phyloP scores from a whole-genome alignment of 2,329 filamentous ascomycete species.

The Fusarium dlaminii region DNA sequence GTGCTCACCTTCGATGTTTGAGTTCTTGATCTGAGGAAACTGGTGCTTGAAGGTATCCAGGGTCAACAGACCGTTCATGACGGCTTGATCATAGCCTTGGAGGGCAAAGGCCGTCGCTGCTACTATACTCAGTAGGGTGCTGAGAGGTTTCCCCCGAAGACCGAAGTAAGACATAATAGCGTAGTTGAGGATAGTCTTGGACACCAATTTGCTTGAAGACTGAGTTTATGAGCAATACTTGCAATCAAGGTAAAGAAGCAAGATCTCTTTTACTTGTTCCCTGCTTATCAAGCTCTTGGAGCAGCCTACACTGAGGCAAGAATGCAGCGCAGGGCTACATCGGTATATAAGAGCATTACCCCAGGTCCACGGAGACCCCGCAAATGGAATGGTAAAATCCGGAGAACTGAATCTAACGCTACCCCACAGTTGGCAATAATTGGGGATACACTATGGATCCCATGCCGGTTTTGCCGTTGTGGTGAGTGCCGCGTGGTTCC shows the following conservation, averaged over 20 bases:
- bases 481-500: neutral
- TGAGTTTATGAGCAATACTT: neutral
- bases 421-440: neutral
- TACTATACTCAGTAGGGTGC: neutral
- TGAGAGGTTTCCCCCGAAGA: neutral
- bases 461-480: neutral
- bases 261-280: rapidly evolving
- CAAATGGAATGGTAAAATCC: no score
- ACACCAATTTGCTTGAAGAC: rapidly evolving
- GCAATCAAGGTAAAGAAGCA: neutral
- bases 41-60: neutral
- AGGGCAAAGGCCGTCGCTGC: neutral
- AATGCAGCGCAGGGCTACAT: no score
- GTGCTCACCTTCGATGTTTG: neutral
- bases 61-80: neutral
- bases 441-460: no score
- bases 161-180: neutral
- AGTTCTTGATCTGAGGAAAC: neutral
- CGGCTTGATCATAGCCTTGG: neutral
- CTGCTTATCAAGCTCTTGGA: neutral
- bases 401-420: neutral
- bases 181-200: rapidly evolving
- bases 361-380: neutral
- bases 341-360: neutral
- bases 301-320: rapidly evolving